Base-by-base conservation (phyloP, 1,284 basidiomycete species). In the Leccinum pachyderme region DNA sequence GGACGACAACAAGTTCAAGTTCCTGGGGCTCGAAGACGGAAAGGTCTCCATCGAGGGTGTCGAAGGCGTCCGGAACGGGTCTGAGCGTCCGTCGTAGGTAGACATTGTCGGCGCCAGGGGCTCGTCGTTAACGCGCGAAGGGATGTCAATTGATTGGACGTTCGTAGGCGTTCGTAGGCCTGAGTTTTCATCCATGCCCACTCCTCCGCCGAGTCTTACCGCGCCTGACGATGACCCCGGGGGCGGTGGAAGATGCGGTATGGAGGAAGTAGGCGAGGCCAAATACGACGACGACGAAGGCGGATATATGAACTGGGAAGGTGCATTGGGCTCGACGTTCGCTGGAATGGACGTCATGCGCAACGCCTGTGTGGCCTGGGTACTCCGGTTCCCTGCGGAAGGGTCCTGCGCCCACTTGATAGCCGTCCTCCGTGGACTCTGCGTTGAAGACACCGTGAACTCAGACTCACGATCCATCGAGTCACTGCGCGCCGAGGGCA, bases 321-420 rank as follows among this genome's bases (percentile, higher is more conserved):
- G 56, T 0, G 52, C 58, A 3, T 25, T 52, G 8, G 32, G 41
- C 11, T 71, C 63, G 12, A 64, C 68, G 49, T 71, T 54, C 4
- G 65, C 29, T 8, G 67, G 66, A 25, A 68, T 18, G 2, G 66
- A 52, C 13, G 59, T 57, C 31, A 47, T 48, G 22, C 68, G 65
- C 63, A 52, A 81, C 56, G 82, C 79, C 61, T 89, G 86, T 6
- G 74, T 83, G 18, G 81, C 80, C 25, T 64, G 56, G 12, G 74
- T 70, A 50, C 74, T 77, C 43, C 75, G 72, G 24, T 63, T 60
- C 8, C 76, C 75, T n/a, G 73, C 72, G 13, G 73, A 75, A 24
- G 79, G 65, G 56, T 91, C 89, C 62, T 86, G 74, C 39, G 76
- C 75, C 43, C 80, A 92, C 69, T 90, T 90, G 78, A 92, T 85